These are phyloP conservation scores for Macrophomina tecta DNA, from an alignment of 2,329 filamentous ascomycete genomes.

Conservation along the genomic window DNA sequence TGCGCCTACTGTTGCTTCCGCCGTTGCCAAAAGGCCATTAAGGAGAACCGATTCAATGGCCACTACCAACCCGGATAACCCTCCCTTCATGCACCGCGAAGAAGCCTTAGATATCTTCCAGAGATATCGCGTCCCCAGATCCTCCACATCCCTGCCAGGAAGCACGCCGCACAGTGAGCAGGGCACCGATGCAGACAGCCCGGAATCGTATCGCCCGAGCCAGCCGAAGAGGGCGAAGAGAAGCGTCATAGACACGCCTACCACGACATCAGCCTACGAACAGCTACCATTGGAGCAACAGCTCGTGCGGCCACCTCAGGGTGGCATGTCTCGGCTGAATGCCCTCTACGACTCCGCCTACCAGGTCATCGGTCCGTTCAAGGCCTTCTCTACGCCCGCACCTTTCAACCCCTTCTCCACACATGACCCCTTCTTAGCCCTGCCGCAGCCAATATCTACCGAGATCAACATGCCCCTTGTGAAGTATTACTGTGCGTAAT, in stretches of 20 bases:
- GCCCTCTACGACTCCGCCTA: slow-evolving; percentile 12
- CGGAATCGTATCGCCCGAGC: slow-evolving; percentile 13
- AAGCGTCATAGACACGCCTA: background rate
- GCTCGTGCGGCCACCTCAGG: slow-evolving; percentile 14
- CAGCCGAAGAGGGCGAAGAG: slow-evolving; percentile 11
- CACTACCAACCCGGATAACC: slow-evolving; percentile 19
- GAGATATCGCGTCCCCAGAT: slow-evolving; percentile 15
- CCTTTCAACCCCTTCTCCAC: slow-evolving; percentile 19
- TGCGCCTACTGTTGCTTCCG: background rate
- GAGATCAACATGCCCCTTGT: slow-evolving; percentile 41
- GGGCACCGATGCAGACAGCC: slow-evolving; percentile 18
- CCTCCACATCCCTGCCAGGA: background rate
- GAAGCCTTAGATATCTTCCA: slow-evolving; percentile 22
- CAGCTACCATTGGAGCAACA: background rate
- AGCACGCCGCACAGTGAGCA: slow-evolving; percentile 21
- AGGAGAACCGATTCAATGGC: slow-evolving; percentile 1
- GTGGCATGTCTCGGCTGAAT: background rate
- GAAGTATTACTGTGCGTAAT: slow-evolving; percentile 41
- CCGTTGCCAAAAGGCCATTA: background rate
- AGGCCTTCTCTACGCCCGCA: slow-evolving; percentile 1
- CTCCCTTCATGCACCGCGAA: slow-evolving; percentile 4
- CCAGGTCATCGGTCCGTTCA: slow-evolving; percentile 2
- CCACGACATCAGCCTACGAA: background rate
- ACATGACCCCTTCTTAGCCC: slow-evolving; percentile 43
- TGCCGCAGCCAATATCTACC: slow-evolving; percentile 40